phyloP scores from a whole-genome alignment of 2,329 filamentous ascomycete species.

The Exophiala bonariae region DNA sequence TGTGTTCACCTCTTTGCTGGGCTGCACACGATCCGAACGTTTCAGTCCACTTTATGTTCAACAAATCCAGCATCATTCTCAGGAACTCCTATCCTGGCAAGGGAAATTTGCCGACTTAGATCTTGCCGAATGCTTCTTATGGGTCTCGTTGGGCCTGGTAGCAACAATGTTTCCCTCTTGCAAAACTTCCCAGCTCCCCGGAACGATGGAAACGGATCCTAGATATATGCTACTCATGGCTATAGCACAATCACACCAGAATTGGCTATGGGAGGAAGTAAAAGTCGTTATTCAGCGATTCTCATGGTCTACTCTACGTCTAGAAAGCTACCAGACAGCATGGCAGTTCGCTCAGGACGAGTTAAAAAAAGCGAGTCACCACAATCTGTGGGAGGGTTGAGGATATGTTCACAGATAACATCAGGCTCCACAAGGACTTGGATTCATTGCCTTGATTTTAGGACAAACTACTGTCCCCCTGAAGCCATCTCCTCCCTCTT shows the following conservation, averaged over 20 bases:
- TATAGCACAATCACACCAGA: not conserved
- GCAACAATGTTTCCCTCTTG: conserved; percentile 2
- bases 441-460: too few relatives aligned
- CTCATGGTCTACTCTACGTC: not conserved
- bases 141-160: conserved; percentile 4
- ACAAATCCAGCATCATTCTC: conserved; percentile 4
- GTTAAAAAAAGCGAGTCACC: too few relatives aligned
- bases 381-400: too few relatives aligned
- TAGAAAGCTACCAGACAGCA: not conserved
- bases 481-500: conserved; percentile 4
- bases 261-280: not conserved
- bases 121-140: conserved; percentile 7
- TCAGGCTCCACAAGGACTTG: too few relatives aligned
- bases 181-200: not conserved
- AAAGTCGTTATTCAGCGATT: not conserved
- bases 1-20: conserved; percentile 3
- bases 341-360: not conserved
- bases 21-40: conserved; percentile 1
- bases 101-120: conserved; percentile 1
- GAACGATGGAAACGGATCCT: not conserved
- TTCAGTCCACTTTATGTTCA: conserved; percentile 6
- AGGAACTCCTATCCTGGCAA: conserved; percentile 1
- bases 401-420: not conserved
- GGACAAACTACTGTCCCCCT: not conserved
- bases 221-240: not conserved